Conservation (phyloP, 2,329 filamentous ascomycete genomes). For the Plectosphaerella cucumerina region DNA sequence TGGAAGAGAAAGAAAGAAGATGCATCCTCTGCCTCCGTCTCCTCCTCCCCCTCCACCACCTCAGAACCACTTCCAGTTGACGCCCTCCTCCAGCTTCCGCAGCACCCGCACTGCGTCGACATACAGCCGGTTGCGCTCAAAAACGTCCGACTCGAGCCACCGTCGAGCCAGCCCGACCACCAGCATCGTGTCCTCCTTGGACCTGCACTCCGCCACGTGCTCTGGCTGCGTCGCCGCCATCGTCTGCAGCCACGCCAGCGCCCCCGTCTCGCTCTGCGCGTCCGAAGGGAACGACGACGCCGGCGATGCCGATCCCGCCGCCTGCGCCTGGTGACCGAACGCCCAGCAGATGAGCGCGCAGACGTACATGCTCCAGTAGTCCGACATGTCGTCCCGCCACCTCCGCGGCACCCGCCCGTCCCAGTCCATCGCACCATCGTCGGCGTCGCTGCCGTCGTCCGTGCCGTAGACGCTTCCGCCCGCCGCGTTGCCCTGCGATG, state of each 20-base stretch:
- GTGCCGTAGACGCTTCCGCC: not conserved
- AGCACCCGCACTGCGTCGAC: conserved; percentile 51
- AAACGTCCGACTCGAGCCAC: conserved; percentile 7
- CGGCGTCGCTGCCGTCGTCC: conserved; percentile 2
- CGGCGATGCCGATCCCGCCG: not conserved
- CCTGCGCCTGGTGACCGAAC: conserved; percentile 32
- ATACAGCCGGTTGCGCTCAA: conserved; percentile 39
- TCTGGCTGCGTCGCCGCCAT: not conserved
- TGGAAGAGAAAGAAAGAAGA: too few species aligned
- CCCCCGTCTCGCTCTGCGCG: conserved; percentile 14
- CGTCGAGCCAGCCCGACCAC: conserved; percentile 44
- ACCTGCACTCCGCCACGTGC: not conserved
- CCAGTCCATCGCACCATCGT: conserved; percentile 4
- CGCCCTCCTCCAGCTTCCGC: conserved; percentile 43
- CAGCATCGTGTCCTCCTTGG: conserved; percentile 31
- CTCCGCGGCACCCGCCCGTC: conserved; percentile 8
- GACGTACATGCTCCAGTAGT: conserved; percentile 54
- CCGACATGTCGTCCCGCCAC: conserved; percentile 35
- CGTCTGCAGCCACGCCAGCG: conserved; percentile 18
- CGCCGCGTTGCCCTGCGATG: conserved; percentile 9
- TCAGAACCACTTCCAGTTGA: conserved; percentile 10
- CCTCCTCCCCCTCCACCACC: not conserved
- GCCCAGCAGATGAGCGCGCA: conserved; percentile 59
- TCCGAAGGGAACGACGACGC: not conserved
- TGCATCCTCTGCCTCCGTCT: not conserved